A percentile compares a stretch with the other conserved stretches of the same genome.
These are phyloP conservation scores for Glomus cerebriforme DNA, from an alignment of 192 early-diverging fungal species.

Conservation along the genomic window DNA sequence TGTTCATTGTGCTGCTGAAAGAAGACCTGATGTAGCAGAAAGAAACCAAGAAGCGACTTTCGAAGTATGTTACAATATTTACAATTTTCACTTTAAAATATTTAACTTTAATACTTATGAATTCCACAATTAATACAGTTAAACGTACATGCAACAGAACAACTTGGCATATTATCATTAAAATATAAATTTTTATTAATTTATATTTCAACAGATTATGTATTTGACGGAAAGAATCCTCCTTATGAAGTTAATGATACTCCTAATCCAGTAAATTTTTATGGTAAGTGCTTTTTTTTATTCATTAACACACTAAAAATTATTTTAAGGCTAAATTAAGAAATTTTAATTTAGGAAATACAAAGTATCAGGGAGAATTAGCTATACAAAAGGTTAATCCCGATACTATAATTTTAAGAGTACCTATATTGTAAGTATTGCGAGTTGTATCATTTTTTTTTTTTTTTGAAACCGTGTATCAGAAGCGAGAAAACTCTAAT, in stretches of 20 bases:
- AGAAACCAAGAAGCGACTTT: constrained; percentile 57
- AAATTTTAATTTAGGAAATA: constrained; percentile 46
- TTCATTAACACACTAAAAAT: neutral
- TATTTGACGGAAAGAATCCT: constrained; percentile 86
- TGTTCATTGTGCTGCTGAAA: constrained; percentile 85
- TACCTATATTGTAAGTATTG: constrained; percentile 70
- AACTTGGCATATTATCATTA: constrained; percentile 57
- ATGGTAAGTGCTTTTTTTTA: constrained; percentile 60
- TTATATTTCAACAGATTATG: constrained; percentile 91
- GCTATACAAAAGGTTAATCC: constrained; percentile 59
- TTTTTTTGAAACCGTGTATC: neutral
- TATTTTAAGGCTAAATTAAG: neutral
- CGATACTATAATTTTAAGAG: constrained; percentile 66
- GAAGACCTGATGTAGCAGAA: constrained; percentile 80
- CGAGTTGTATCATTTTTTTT: neutral
- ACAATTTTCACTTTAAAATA: neutral
- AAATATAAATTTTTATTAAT: constrained; percentile 59
- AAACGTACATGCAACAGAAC: constrained; percentile 65
- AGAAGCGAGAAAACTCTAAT: neutral
- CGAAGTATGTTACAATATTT: constrained; percentile 40
- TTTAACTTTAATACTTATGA: neutral
- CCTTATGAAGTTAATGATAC: constrained; percentile 70
- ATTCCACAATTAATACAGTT: constrained; percentile 39
- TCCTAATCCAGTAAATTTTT: constrained; percentile 82
- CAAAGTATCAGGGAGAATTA: constrained; percentile 76